Conservation (phyloP, 192 early-diverging fungal genomes). For the Podila epicladia region DNA sequence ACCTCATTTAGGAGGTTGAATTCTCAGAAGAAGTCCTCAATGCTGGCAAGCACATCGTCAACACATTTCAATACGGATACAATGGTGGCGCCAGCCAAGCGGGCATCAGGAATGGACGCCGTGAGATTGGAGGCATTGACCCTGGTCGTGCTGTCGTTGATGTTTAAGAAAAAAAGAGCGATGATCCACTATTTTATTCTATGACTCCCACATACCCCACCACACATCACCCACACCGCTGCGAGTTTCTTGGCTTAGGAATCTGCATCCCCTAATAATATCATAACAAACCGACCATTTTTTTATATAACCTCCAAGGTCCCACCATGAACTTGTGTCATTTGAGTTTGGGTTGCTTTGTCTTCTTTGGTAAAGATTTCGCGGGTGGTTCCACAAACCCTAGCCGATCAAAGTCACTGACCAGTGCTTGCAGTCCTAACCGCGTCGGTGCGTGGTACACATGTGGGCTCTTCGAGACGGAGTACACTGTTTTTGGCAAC, state of each 20-base stretch:
- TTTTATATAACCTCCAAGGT: neutral
- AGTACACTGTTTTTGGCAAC: neutral
- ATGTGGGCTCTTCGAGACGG: conserved; percentile 19
- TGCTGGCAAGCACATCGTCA: conserved; percentile 64
- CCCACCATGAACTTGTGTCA: neutral
- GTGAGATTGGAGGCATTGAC: conserved; percentile 45
- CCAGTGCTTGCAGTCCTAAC: conserved; percentile 7
- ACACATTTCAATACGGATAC: conserved; percentile 59
- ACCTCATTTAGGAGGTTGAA: conserved; percentile 51
- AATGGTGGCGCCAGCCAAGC: conserved; percentile 51
- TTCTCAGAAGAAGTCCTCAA: conserved; percentile 72
- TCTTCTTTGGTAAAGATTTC: neutral
- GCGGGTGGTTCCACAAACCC: neutral
- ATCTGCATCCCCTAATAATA: too few relatives aligned
- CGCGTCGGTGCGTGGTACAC: conserved; percentile 10
- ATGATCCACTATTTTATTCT: neutral
- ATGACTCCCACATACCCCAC: neutral
- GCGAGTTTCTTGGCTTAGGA: too few relatives aligned
- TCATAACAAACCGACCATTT: too few relatives aligned
- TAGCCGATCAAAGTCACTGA: conserved; percentile 39
- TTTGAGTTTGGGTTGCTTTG: neutral
- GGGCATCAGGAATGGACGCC: conserved; percentile 21
- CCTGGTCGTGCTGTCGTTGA: conserved; percentile 37
- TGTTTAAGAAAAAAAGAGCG: conserved; percentile 6
- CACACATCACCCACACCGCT: too few relatives aligned